phyloP scores from a whole-genome alignment of 306 rosid species.

The Hippophae gyantsensis region DNA sequence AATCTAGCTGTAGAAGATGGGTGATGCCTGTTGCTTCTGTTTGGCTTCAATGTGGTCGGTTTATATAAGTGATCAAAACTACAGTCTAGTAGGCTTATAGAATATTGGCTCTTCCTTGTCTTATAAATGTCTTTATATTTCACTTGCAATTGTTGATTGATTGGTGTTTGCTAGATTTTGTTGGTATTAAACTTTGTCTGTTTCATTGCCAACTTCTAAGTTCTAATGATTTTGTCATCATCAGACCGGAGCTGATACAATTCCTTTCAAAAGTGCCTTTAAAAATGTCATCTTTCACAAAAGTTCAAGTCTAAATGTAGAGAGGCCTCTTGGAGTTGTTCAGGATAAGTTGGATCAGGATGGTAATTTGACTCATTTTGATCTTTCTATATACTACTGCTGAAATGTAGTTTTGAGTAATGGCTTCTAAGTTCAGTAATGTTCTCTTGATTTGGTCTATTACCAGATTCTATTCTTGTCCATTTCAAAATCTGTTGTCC shows the following conservation, averaged over 20 bases:
- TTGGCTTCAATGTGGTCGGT: neutral
- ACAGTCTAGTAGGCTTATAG: neutral
- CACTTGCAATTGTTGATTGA: neutral
- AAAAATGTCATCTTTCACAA: conserved; percentile 58
- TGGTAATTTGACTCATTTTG: conserved; percentile 34
- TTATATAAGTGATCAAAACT: neutral
- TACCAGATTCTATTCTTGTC: conserved; percentile 46
- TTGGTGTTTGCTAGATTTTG: conserved; percentile 10
- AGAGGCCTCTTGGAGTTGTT: conserved; percentile 35
- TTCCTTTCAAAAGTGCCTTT: conserved; percentile 81
- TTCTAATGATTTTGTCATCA: conserved; percentile 10
- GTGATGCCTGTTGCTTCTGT: neutral
- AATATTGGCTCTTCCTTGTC: neutral
- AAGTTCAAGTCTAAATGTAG: conserved; percentile 33
- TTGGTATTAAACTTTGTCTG: conserved; percentile 1
- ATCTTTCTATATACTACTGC: conserved; percentile 10
- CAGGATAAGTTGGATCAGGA: conserved; percentile 34
- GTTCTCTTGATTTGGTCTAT: conserved; percentile 20
- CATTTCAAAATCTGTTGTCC: conserved; percentile 82
- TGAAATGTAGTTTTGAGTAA: conserved; percentile 8
- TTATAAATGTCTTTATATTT: neutral
- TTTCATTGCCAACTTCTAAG: conserved; percentile 21
- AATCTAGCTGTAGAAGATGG: no score
- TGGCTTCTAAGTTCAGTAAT: conserved; percentile 18
- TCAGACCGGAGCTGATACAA: conserved; percentile 74